Base-by-base conservation (phyloP, 768 basidiomycete genomes). In the Boletus rex-veris region DNA sequence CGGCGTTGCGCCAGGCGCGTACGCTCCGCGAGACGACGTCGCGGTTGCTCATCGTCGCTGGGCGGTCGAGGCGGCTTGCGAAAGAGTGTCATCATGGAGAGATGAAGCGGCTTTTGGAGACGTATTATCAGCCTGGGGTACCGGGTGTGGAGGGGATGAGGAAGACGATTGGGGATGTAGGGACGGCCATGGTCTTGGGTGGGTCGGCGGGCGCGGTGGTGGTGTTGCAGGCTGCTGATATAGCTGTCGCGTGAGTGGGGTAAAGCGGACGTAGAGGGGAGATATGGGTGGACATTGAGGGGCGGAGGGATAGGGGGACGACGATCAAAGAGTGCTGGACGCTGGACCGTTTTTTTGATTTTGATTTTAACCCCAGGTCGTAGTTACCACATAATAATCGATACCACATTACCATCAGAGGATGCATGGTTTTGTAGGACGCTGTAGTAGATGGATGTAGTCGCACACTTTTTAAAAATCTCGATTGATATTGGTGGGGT, bases 151-250 rank as follows among this genome's bases (percentile, higher is more conserved):
- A 68, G 30, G 57, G 54, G 15, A 81, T 93, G 59, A 77, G 80
- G 63, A 85, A 86, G 77, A 92, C 92, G 15, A 77, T 96, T 37
- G 95, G 95, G 7, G 92, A 95, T 68, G 86, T 92, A 12, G 90
- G 85, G 3, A 80, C 86, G n/a, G 85, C 86, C 31, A 81, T 95
- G 70, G 81, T 92, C 5, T 75, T 86, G 2, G 76, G 81, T 3
- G 81, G 82, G 4, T 74, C 75, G 42, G 75, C 77, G 50, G 63
- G 58, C 21, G 86, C 81, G 18, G 62, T 90, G 39, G 75, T 90
- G 52, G 88, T 92, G 5, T 53, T 92, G 39, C 90, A 92, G 71
- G 81, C 84, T 52, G 74, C 81, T 63, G 62, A 74, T 62, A 21
- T 53, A 21, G 30, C 4, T 5, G 36, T 8, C 28, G 28, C 28